Base-by-base conservation (phyloP, 1,139 yeast genomes). In the Diutina siamensis region DNA sequence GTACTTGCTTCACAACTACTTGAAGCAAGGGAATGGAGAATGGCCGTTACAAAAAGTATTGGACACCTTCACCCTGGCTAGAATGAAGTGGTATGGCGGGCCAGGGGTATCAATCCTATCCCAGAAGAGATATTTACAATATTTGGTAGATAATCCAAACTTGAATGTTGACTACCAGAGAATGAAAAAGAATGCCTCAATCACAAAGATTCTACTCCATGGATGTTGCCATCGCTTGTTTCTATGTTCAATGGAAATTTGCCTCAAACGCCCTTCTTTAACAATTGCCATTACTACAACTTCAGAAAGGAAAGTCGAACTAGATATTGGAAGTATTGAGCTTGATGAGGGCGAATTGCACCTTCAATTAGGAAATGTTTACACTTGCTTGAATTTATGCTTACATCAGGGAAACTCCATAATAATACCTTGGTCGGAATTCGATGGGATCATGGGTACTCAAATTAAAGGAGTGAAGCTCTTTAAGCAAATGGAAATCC, bases 61-160 rank as follows among this genome's bases (percentile, higher is more conserved):
- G n/a, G 20, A 22, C 13, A 7, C 9, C 3, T 38, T 38, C 15
- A 38, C 32, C 12, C 21, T 13, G n/a, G 3, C 20, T 4, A 18
- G 42, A 12, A 25, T 38, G 32, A 38, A 25, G 20, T 38, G 42
- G 42, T 38, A 22, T 38, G 42, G n/a, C 13, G 42, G 42, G n/a
- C 20, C 5, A 9, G 42, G 42, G 10, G 42, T 38, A 9, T 38
- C 42, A 10, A 38, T 38, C 8, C n/a, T 9, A 25, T 25, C 18
- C 19, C 42, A 38, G 13, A 5, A 13, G 15, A 20, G 32, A 12
- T 38, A 38, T 25, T 15, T 38, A 15, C 42, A 12, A 12, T 38
- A 38, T 17, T 25, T 20, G 17, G 13, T 20, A 8, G 32, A 38
- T 12, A 18, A 38, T 18, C 32, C 32, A 4, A 25, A 22, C 2